Evolutionary conservation across 345 rosid genomes (phyloP).

Genomic region (Populus simonii): DNA sequence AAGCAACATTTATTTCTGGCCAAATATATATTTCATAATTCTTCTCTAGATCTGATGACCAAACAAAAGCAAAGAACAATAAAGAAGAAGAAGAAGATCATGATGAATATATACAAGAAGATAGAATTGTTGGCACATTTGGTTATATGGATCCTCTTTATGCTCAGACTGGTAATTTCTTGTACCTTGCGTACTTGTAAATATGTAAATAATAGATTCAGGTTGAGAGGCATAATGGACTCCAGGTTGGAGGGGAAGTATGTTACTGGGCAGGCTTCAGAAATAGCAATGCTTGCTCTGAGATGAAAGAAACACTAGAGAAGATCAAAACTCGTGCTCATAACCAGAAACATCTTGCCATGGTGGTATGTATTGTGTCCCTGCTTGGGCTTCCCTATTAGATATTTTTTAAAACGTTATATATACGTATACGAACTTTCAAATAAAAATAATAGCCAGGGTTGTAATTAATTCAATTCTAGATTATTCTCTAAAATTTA

Average conservation of each 20-base stretch:
- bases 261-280: background rate
- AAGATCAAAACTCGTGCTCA: background rate
- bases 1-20: too few species aligned
- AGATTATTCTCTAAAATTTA: too few species aligned
- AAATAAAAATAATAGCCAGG: too few species aligned
- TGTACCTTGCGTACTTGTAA: background rate
- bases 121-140: background rate
- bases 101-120: background rate
- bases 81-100: background rate
- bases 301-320: conserved; percentile 15
- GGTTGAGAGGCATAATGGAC: conserved; percentile 10
- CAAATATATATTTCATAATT: too few species aligned
- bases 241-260: conserved; percentile 9
- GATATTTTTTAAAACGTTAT: too few species aligned
- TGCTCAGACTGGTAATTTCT: background rate
- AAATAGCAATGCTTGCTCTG: conserved; percentile 3
- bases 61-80: too few species aligned
- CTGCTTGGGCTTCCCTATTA: too few species aligned
- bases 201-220: background rate
- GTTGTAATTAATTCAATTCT: too few species aligned
- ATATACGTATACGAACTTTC: too few species aligned
- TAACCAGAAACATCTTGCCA: too few species aligned
- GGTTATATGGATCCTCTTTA: conserved; percentile 9
- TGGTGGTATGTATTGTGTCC: too few species aligned
- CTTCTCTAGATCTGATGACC: too few species aligned